Percentiles rank a stretch among this genome's conserved stretches.
Evolutionary conservation across 345 rosid species (phyloP).

Genomic region (Eucalyptus erythrocorys): DNA sequence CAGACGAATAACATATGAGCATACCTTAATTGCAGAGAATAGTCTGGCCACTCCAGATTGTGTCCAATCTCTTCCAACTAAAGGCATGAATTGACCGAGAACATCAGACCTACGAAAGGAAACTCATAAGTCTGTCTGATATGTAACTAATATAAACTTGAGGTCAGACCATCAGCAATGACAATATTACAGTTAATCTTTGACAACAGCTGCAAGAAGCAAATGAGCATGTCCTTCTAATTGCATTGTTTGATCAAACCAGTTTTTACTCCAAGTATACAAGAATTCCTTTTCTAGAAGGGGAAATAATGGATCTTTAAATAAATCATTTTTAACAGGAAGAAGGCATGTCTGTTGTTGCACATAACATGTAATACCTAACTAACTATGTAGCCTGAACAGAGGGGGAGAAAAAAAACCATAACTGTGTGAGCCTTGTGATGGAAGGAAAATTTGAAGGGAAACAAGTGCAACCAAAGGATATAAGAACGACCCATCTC

Average conservation of each 20-base stretch:
- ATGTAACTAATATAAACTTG: not conserved
- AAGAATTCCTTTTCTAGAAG: not conserved
- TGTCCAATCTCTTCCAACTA: constrained; percentile 96
- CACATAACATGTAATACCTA: not conserved
- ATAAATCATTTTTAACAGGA: not conserved
- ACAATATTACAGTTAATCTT: not conserved
- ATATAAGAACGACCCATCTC: not conserved
- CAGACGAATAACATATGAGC: not conserved
- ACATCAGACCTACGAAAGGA: constrained; percentile 61
- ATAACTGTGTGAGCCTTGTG: not conserved
- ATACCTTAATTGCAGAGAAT: constrained; percentile 84
- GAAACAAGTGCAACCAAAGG: not conserved
- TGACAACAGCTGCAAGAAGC: not conserved
- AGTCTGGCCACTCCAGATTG: constrained; percentile 94
- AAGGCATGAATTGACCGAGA: constrained; percentile 94
- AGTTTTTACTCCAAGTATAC: not conserved
- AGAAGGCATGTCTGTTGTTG: not conserved
- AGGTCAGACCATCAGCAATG: not conserved
- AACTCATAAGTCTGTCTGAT: not conserved
- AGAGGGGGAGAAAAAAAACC: not conserved
- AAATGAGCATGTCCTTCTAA: not conserved
- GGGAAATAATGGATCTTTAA: not conserved
- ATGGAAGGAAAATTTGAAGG: not conserved
- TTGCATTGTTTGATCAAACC: not conserved
- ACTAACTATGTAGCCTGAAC: not conserved